Base-by-base conservation (phyloP, 1,284 basidiomycete species). In the Malassezia sp. region DNA sequence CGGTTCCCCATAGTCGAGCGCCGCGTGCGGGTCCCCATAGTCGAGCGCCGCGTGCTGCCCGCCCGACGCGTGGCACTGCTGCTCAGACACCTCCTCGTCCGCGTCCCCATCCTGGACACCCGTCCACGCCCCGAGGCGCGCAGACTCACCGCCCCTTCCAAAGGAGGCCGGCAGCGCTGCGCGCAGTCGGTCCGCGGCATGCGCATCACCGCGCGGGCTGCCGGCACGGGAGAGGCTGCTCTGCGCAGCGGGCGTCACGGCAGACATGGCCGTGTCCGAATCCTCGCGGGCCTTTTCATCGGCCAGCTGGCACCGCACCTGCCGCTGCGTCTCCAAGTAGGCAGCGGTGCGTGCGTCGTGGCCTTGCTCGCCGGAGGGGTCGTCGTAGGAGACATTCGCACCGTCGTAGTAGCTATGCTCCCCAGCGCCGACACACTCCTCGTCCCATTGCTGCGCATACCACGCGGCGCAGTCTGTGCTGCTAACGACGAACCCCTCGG, bases 391-490 rank as follows among this genome's bases (percentile, higher is more conserved):
- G n/a, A n/a, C n/a, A n/a, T n/a, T n/a, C n/a, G n/a, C n/a, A n/a
- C n/a, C n/a, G n/a, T n/a, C n/a, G n/a, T n/a, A n/a, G n/a, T n/a
- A n/a, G n/a, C n/a, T n/a, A n/a, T n/a, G n/a, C n/a, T n/a, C n/a
- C n/a, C n/a, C n/a, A n/a, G n/a, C n/a, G n/a, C n/a, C 28, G 17
- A n/a, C 24, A 26, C 15, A 5, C 23, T n/a, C n/a, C 2, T 42
- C n/a, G 7, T 44, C 23, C 38, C 29, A 46, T 18, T 42, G 43
- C 8, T 42, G 22, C 8, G 45, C 20, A 32, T 52, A 52, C 43
- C 44, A 52, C 10, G 27, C 35, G 11, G 35, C 28, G 22, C 49
- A 52, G 40, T 52, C 49, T 1, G 36, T 46, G 28, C 49, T 45
- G 30, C 27, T 45, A 5, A 52, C 20, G 2, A 39, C 42, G 12